Conservation (phyloP, 306 rosid species). For the Lithocarpus polystachyus region DNA sequence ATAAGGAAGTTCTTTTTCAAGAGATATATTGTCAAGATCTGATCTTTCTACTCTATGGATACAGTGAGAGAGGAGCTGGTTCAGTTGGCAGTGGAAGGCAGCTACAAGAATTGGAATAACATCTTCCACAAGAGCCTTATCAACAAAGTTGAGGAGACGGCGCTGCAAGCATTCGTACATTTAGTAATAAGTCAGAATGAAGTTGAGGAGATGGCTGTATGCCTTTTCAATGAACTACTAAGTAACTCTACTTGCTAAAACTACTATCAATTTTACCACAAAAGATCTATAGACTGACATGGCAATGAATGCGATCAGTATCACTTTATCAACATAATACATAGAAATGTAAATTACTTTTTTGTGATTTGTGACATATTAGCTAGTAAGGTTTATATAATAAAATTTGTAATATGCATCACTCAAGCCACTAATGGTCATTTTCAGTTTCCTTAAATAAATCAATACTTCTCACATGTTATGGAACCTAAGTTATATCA, state of each 20-base stretch:
- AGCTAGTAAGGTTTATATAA: too few species aligned
- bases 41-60: slow-evolving; percentile 63
- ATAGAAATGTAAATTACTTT: too few species aligned
- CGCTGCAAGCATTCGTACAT: slow-evolving; percentile 49
- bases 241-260: too few species aligned
- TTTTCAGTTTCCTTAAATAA: neutral
- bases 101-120: slow-evolving; percentile 68
- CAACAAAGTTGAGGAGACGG: slow-evolving; percentile 71
- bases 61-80: slow-evolving; percentile 57
- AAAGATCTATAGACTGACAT: too few species aligned
- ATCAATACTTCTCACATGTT: neutral
- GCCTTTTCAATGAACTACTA: too few species aligned
- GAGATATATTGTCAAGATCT: slow-evolving; percentile 48
- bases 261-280: too few species aligned
- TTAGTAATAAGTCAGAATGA: slow-evolving; percentile 17
- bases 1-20: slow-evolving; percentile 72
- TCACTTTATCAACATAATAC: too few species aligned
- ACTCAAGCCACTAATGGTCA: neutral
- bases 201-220: too few species aligned
- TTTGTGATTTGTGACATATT: too few species aligned
- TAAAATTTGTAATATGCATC: too few species aligned
- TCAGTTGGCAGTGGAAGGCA: slow-evolving; percentile 60
- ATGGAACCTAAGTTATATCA: neutral
- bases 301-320: too few species aligned
- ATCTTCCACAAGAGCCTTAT: slow-evolving; percentile 84